A percentile compares a stretch with the other conserved stretches of the same genome.
These are phyloP conservation scores for Cystobasidium tubakii DNA, from an alignment of 768 basidiomycete species.

Conservation along the genomic window DNA sequence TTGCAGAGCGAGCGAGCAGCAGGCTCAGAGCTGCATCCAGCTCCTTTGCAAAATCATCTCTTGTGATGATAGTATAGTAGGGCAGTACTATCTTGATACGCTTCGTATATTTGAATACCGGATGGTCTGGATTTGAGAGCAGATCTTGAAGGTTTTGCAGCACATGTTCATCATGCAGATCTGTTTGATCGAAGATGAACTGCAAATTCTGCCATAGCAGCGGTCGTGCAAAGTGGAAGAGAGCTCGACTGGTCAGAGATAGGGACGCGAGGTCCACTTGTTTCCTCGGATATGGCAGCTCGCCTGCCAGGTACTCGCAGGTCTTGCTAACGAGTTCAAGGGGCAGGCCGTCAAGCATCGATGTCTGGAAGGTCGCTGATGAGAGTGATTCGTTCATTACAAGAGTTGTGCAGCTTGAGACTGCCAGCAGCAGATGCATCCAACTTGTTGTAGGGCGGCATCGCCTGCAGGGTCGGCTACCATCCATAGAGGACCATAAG, in stretches of 20 bases:
- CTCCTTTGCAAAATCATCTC: neutral
- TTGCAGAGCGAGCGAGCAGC: neutral
- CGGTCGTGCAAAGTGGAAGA: neutral
- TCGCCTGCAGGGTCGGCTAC: neutral
- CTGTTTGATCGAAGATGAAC: neutral
- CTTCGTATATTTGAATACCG: neutral
- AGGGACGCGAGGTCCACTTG: neutral
- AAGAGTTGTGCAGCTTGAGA: no score
- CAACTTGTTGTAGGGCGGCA: no score
- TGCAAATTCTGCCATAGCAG: neutral
- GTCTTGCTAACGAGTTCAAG: neutral
- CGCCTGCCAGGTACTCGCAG: neutral
- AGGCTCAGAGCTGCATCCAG: neutral
- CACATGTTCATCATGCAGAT: neutral
- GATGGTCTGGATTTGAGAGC: neutral
- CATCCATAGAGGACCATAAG: no score
- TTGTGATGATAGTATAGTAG: neutral
- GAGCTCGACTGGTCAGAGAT: neutral
- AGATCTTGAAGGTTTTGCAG: neutral
- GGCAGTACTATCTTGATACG: neutral
- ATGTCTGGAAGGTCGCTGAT: neutral
- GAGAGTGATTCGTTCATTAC: neutral
- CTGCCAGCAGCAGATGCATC: no score
- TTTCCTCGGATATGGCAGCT: neutral
- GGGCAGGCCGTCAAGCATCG: neutral